Percentiles rank a stretch among this genome's conserved stretches.
Evolutionary conservation across 768 basidiomycete species (phyloP).

Genomic region (Lactarius trivialis): DNA sequence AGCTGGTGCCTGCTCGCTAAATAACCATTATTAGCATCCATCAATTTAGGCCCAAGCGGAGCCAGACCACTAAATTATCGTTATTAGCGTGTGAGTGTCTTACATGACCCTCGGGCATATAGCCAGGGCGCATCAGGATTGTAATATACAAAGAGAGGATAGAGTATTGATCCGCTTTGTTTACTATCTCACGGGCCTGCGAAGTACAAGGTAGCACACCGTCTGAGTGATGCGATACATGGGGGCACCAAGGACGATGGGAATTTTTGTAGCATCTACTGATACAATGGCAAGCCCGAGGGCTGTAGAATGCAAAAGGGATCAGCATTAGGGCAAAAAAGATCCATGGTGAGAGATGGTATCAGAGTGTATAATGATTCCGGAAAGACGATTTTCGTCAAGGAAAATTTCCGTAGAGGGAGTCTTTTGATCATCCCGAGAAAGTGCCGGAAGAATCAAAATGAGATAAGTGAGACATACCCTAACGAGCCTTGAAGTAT

Average conservation of each 20-base stretch:
- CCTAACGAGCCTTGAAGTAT: constrained; percentile 93
- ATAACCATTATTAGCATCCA: too few species aligned
- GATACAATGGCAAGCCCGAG: constrained; percentile 10
- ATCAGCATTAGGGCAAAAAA: neutral
- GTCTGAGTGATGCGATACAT: neutral
- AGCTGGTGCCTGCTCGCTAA: too few species aligned
- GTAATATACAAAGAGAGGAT: neutral
- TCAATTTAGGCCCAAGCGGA: neutral
- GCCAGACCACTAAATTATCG: neutral
- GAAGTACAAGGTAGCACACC: neutral
- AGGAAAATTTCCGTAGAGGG: constrained; percentile 77
- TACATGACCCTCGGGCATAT: neutral
- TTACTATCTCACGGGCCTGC: neutral
- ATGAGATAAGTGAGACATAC: constrained; percentile 26
- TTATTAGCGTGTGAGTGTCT: neutral
- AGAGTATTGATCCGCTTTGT: neutral
- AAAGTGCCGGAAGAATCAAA: constrained; percentile 1
- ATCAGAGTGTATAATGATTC: constrained; percentile 86
- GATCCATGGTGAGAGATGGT: constrained; percentile 9
- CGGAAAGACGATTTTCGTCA: constrained; percentile 81
- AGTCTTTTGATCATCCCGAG: constrained; percentile 81
- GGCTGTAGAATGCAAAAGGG: neutral
- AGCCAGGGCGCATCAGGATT: neutral
- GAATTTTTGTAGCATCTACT: constrained; percentile 13
- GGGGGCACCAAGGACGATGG: neutral